These are phyloP conservation scores for Penicillium odoratum DNA, from an alignment of 495 filamentous ascomycete genomes.

Conservation along the genomic window DNA sequence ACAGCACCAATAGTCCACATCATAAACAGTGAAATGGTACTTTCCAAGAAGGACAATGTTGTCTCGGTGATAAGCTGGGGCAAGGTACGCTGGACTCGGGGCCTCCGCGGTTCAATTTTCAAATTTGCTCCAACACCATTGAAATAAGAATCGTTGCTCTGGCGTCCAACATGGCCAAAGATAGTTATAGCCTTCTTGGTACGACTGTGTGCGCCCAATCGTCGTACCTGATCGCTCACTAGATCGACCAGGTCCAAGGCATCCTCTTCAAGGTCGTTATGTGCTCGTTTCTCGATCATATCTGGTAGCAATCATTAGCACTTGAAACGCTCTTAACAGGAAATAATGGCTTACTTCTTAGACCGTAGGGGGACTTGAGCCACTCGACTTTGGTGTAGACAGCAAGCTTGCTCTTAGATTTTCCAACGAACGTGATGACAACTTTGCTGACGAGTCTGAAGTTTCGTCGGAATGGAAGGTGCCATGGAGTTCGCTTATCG, in stretches of 20 bases:
- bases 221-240: conserved; percentile 81
- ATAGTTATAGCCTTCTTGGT: conserved; percentile 90
- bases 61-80: conserved; percentile 69
- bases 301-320: conserved; percentile 29
- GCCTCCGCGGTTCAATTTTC: conserved; percentile 46
- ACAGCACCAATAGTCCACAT: conserved; percentile 67
- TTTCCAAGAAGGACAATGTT: conserved; percentile 65
- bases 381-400: conserved; percentile 87
- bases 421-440: conserved; percentile 88
- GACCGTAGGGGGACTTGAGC: conserved; percentile 63
- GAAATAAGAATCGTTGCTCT: conserved; percentile 66
- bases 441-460: conserved; percentile 89
- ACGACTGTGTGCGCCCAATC: conserved; percentile 72
- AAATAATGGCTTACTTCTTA: conserved; percentile 52
- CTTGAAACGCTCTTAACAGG: background rate
- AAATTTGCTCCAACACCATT: conserved; percentile 41
- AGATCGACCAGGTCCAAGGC: conserved; percentile 84
- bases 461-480: conserved; percentile 74
- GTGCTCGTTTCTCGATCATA: conserved; percentile 77
- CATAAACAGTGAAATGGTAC: conserved; percentile 67
- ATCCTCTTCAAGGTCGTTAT: conserved; percentile 76
- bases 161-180: conserved; percentile 82
- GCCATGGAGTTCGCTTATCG: conserved; percentile 85
- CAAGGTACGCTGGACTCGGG: conserved; percentile 67
- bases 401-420: conserved; percentile 87